Evolutionary conservation across 2,329 filamentous ascomycete genomes (phyloP).

Genomic region (Lecanosticta acicola): DNA sequence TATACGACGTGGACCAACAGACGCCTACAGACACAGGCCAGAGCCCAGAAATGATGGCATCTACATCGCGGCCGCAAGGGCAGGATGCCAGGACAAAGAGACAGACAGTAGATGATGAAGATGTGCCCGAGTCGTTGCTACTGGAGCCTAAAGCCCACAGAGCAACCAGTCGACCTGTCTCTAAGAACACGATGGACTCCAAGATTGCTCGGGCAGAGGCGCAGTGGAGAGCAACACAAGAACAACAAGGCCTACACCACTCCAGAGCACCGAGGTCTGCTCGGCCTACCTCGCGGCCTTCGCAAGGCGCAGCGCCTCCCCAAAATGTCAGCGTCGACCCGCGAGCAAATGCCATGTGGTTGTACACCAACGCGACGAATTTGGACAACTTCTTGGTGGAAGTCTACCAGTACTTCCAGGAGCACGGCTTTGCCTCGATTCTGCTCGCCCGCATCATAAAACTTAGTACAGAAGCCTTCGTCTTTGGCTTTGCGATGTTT

Average conservation of each 20-base stretch:
- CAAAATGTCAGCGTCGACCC: conserved; percentile 45
- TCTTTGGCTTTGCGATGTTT: conserved; percentile 76
- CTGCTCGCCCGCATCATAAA: conserved; percentile 65
- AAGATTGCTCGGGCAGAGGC: conserved; percentile 31
- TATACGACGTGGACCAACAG: conserved; percentile 43
- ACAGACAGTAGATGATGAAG: conserved; percentile 50
- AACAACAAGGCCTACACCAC: conserved; percentile 42
- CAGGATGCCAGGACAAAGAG: conserved; percentile 29
- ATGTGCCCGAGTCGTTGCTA: conserved; percentile 59
- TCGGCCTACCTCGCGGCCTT: conserved; percentile 13
- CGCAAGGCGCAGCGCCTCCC: conserved; percentile 16
- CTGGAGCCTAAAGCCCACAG: conserved; percentile 46
- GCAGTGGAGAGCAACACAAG: conserved; percentile 48
- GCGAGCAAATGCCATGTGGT: conserved; percentile 78
- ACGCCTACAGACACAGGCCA: conserved; percentile 38
- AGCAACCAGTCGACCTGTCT: conserved; percentile 9
- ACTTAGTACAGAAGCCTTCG: conserved; percentile 74
- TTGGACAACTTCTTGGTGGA: conserved; percentile 80
- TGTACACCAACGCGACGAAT: conserved; percentile 87
- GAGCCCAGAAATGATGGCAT: conserved; percentile 34
- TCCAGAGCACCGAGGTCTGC: conserved; percentile 12
- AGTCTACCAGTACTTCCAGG: conserved; percentile 81
- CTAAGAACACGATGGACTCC: conserved; percentile 6
- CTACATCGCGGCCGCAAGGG: conserved; percentile 36
- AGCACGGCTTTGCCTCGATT: conserved; percentile 81